phyloP scores from a whole-genome alignment of 202 grass and related monocot species.

The Alloteropsis angusta region DNA sequence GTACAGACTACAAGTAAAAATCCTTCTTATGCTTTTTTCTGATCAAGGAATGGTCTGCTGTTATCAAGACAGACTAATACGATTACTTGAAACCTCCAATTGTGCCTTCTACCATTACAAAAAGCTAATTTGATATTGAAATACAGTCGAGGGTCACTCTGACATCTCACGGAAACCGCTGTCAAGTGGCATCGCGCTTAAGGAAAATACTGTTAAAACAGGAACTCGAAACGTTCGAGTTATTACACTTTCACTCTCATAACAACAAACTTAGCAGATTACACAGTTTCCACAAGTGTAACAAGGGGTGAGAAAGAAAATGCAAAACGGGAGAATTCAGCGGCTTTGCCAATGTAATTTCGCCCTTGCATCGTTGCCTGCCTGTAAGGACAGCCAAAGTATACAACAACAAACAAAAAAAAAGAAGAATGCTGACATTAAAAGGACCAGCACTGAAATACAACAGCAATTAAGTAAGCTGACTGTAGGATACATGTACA shows the following conservation, averaged over 20 bases:
- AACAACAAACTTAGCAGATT: background rate
- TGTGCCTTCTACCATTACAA: too few relatives aligned
- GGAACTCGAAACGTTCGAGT: background rate
- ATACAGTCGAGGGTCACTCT: too few relatives aligned
- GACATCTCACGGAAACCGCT: background rate
- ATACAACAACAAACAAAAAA: background rate
- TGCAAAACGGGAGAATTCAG: background rate
- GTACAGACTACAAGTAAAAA: too few relatives aligned
- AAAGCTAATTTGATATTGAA: too few relatives aligned
- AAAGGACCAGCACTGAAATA: conserved; percentile 27
- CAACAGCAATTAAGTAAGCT: conserved; percentile 29
- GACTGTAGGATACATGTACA: conserved; percentile 38
- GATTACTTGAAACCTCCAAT: too few relatives aligned
- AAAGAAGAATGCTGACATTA: background rate
- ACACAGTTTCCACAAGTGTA: background rate
- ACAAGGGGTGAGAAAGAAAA: background rate
- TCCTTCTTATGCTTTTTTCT: too few relatives aligned
- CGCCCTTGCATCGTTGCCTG: background rate
- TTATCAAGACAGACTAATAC: too few relatives aligned
- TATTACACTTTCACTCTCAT: background rate
- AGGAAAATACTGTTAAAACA: background rate
- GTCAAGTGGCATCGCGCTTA: background rate
- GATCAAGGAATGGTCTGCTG: too few relatives aligned
- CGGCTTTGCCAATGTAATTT: background rate
- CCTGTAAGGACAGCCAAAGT: background rate